These are phyloP conservation scores for Aquanectria penicillioides DNA, from an alignment of 2,329 filamentous ascomycete species.

Conservation along the genomic window DNA sequence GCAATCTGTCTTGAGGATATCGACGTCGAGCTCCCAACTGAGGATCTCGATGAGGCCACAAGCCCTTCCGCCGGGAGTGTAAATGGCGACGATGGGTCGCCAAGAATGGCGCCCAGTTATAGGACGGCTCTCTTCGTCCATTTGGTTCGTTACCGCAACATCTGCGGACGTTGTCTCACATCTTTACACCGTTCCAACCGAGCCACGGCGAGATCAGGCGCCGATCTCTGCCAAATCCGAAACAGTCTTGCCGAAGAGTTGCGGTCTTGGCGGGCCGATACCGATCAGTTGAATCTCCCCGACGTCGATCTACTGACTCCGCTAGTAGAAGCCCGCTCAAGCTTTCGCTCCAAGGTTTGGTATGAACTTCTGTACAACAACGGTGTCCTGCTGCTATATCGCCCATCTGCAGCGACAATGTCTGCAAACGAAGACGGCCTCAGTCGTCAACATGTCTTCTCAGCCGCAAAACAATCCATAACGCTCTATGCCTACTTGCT, in stretches of 20 bases:
- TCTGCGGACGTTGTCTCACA: conserved; percentile 52
- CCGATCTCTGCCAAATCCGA: conserved; percentile 24
- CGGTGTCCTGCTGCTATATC: conserved; percentile 47
- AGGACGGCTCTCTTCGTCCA: conserved; percentile 48
- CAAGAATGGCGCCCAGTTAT: conserved; percentile 26
- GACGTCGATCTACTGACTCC: conserved; percentile 21
- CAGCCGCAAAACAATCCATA: conserved; percentile 51
- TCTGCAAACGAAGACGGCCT: conserved; percentile 35
- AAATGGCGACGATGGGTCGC: background rate
- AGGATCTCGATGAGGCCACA: conserved; percentile 2
- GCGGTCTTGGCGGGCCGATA: conserved; percentile 44
- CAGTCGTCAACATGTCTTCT: conserved; percentile 50
- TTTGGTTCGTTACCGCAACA: conserved; percentile 51
- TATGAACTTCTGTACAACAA: conserved; percentile 38
- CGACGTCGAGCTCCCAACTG: conserved; percentile 48
- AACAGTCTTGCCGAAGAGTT: conserved; percentile 42
- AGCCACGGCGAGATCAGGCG: conserved; percentile 36
- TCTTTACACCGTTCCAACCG: conserved; percentile 41
- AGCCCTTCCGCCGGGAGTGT: background rate
- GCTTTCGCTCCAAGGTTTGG: conserved; percentile 53
- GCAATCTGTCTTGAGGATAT: conserved; percentile 54
- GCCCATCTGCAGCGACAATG: conserved; percentile 48
- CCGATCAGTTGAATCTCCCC: conserved; percentile 29
- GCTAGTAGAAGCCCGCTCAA: conserved; percentile 46
- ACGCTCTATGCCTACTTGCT: conserved; percentile 55